Conservation (phyloP, 2,329 filamentous ascomycete species). For the Neonectria hederae region DNA sequence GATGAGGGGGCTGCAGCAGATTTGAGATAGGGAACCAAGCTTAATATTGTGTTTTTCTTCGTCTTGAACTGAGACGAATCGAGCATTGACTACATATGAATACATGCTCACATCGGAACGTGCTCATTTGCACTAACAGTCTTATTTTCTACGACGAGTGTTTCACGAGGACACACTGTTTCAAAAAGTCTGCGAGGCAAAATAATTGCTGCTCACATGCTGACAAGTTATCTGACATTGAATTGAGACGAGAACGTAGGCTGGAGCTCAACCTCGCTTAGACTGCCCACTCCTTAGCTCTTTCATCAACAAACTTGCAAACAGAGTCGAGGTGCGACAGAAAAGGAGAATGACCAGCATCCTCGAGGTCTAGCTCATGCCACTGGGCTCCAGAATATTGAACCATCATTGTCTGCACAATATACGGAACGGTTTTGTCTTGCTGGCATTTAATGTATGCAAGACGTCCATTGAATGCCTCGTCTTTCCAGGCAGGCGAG, state of each 20-base stretch:
- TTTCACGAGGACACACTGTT: no score
- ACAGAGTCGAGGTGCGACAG: constrained; percentile 10
- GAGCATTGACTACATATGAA: no score
- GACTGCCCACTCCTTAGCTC: not conserved
- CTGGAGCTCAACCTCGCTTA: not conserved
- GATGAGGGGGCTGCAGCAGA: not conserved
- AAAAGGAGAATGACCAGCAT: constrained; percentile 25
- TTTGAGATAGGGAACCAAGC: no score
- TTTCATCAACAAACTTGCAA: constrained; percentile 13
- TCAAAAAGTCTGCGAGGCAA: no score
- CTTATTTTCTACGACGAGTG: no score
- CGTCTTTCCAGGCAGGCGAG: constrained; percentile 21
- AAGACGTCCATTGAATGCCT: constrained; percentile 18
- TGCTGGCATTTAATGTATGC: constrained; percentile 23
- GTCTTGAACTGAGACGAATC: no score
- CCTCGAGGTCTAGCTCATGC: constrained; percentile 16
- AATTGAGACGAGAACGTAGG: no score
- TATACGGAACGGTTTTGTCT: constrained; percentile 12
- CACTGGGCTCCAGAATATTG: constrained; percentile 5
- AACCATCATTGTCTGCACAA: constrained; percentile 16
- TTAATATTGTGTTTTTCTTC: no score
- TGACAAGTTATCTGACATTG: no score
- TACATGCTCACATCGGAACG: no score
- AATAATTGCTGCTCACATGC: no score
- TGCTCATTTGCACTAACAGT: no score